These are phyloP conservation scores for Paxillus involutus DNA, from an alignment of 768 basidiomycete species.

Conservation along the genomic window DNA sequence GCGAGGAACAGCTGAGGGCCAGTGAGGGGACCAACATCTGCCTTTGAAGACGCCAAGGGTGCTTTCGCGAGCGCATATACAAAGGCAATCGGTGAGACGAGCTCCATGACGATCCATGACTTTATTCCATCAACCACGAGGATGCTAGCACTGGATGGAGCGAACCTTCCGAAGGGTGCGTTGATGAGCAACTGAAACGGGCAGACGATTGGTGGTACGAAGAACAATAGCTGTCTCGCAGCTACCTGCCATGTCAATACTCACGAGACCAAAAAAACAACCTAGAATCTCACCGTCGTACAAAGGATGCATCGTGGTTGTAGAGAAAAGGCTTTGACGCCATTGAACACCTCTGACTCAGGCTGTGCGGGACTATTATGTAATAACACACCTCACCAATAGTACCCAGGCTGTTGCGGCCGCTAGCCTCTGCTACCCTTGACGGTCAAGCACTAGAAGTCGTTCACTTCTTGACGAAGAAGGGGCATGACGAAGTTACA, in stretches of 20 bases:
- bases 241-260: too few species aligned
- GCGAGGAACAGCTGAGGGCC: slow-evolving; percentile 52
- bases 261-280: too few species aligned
- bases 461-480: background rate
- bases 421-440: too few species aligned
- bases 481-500: slow-evolving; percentile 48
- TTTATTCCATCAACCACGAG: slow-evolving; percentile 58
- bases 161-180: slow-evolving; percentile 82
- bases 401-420: too few species aligned
- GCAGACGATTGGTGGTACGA: slow-evolving; percentile 34
- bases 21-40: slow-evolving; percentile 29
- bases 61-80: slow-evolving; percentile 46
- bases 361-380: too few species aligned
- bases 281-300: slow-evolving; percentile 22
- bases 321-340: too few species aligned
- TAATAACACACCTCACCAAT: too few species aligned
- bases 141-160: slow-evolving; percentile 43
- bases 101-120: slow-evolving; percentile 81
- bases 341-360: too few species aligned
- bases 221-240: slow-evolving; percentile 38
- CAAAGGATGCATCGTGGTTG: slow-evolving; percentile 14
- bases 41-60: slow-evolving; percentile 42
- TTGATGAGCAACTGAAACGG: slow-evolving; percentile 53
- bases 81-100: slow-evolving; percentile 59
- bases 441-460: background rate